Base-by-base conservation (phyloP, 1,284 basidiomycete genomes). In the Chalciporus sp. region DNA sequence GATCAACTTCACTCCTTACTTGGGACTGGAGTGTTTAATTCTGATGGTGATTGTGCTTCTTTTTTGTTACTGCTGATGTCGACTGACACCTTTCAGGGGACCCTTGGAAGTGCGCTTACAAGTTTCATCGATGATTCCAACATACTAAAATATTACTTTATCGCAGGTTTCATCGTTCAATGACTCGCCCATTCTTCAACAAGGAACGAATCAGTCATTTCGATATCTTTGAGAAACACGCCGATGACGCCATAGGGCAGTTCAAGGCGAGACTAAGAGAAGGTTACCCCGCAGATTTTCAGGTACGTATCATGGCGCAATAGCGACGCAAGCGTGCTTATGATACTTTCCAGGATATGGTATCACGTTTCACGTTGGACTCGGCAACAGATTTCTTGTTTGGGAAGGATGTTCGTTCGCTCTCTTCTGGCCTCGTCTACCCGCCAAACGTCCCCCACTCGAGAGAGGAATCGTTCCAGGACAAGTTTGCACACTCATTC, bases 21-120 rank as follows among this genome's bases (percentile, higher is more conserved):
- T 12, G 81, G 81, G 47, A 75, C 75, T 31, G 84, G 83, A 0
- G 80, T 85, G 1, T 85, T 85, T 60, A 85, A 85, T 56, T 76
- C 80, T 1, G 83, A 85, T 59, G 83, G 83, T 77, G 53, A 60
- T 55, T 4, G 9, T 28, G 2, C 23, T 9, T 44, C 31, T 17
- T 29, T 42, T 23, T 43, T 42, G 23, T 40, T 37, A 14, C 43
- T 27, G 37, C 29, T 26, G 20, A 48, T 27, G 16, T 47, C 59
- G 16, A 58, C 44, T 17, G 9, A 20, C 19, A 17, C 9, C 14
- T n/a, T 45, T 4, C 51, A 80, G 79, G 76, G 23, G 79, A 83
- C 31, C 77, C 76, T 72, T 83, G 80, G 81, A 81, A 79, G 78
- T 81, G 59, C 47, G 65, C 27, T 7, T 10, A 42, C 33, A 3